Evolutionary conservation across 495 filamentous ascomycete genomes (phyloP).

Genomic region (Saxispiralis lemnorum): DNA sequence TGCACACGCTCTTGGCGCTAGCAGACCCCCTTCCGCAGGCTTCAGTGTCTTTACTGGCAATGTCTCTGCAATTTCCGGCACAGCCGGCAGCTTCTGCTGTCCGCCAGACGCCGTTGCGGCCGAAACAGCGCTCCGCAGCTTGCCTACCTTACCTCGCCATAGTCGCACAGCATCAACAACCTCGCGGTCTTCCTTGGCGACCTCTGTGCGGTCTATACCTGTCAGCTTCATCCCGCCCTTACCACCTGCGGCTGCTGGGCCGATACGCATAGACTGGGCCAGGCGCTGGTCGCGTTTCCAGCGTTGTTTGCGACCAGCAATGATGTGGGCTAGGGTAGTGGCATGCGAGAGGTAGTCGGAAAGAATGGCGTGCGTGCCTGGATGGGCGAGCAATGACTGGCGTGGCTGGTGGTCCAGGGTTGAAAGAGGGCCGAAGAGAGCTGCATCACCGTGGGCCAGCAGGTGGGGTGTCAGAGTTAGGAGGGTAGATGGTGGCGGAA

Average conservation of each 20-base stretch:
- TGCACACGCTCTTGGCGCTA: conserved; percentile 60
- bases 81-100: conserved; percentile 16
- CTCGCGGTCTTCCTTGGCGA: conserved; percentile 70
- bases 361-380: conserved; percentile 35
- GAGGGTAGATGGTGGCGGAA: conserved; percentile 73
- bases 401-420: conserved; percentile 30
- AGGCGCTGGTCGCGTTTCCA: conserved; percentile 80
- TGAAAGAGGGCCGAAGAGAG: conserved; percentile 26
- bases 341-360: conserved; percentile 28
- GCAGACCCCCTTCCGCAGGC: conserved; percentile 41
- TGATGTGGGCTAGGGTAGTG: conserved; percentile 55
- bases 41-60: conserved; percentile 41
- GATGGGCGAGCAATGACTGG: conserved; percentile 40
- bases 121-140: conserved; percentile 40
- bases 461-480: conserved; percentile 55
- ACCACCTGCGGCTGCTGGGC: conserved; percentile 49
- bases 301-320: conserved; percentile 68
- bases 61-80: conserved; percentile 52
- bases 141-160: conserved; percentile 54
- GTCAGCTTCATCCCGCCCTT: conserved; percentile 75
- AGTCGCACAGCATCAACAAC: conserved; percentile 54
- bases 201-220: conserved; percentile 60
- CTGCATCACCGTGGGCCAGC: conserved; percentile 31
- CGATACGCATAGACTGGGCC: conserved; percentile 77
- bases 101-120: conserved; percentile 18